Conservation (phyloP, 805 yeast genomes). For the Danielia reshetovae region DNA sequence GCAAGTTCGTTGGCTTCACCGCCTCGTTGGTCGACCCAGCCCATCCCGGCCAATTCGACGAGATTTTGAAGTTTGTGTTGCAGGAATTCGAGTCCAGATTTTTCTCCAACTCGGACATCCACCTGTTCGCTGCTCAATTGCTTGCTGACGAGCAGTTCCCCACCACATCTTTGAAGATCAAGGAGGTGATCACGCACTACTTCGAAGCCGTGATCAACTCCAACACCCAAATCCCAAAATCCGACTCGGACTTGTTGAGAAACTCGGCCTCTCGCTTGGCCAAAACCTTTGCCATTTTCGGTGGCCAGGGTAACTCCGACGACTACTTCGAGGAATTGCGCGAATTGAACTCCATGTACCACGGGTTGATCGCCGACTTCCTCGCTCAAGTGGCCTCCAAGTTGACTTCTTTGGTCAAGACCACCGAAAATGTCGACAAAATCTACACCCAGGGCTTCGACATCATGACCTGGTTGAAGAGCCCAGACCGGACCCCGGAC, state of each 20-base stretch:
- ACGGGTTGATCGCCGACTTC: conserved; percentile 69
- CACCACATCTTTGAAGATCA: conserved; percentile 69
- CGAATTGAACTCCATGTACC: conserved; percentile 74
- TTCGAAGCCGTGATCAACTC: conserved; percentile 40
- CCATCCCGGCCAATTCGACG: conserved; percentile 56
- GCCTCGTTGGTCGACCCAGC: conserved; percentile 44
- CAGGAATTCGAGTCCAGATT: conserved; percentile 83
- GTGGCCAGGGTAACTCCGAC: conserved; percentile 99
- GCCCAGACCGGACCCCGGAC: conserved; percentile 85
- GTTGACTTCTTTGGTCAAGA: conserved; percentile 63
- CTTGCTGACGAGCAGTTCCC: conserved; percentile 52
- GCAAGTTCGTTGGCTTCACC: conserved; percentile 75
- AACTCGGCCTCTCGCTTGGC: conserved; percentile 57
- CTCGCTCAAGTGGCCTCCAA: conserved; percentile 65
- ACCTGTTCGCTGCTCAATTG: conserved; percentile 75
- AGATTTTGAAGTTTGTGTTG: conserved; percentile 65
- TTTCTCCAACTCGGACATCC: conserved; percentile 66
- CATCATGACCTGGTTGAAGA: conserved; percentile 79
- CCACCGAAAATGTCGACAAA: conserved; percentile 75
- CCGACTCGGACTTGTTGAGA: conserved; percentile 51
- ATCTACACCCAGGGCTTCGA: conserved; percentile 93
- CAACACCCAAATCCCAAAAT: conserved; percentile 20
- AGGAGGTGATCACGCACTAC: conserved; percentile 74
- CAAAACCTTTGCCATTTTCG: conserved; percentile 78
- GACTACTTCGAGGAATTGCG: conserved; percentile 96